Evolutionary conservation across 768 basidiomycete genomes (phyloP), one percentile per base, ranked within the genome.

Genomic region (Tephrocybe rancida): DNA sequence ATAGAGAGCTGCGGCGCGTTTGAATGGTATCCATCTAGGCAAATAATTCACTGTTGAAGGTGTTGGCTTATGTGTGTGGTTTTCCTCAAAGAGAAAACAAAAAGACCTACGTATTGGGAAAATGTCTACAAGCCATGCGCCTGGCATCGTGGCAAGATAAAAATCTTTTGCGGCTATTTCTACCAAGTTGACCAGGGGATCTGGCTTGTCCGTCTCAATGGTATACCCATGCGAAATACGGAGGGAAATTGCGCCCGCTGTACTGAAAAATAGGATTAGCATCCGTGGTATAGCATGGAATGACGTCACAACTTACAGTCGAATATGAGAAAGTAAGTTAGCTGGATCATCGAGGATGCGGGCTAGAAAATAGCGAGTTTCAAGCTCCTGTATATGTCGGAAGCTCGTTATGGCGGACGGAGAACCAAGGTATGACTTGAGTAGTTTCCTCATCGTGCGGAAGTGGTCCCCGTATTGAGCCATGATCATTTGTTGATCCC

Each of bases 11-110:
- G 74, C 78, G 42, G 62, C 63, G 48, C 57, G 54, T 61, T 77
- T 66, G 60, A 78, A 80, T 3, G 79, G 79, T 48, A 77, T 61
- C 78, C 78, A 80, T 13, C 65, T 62, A 6, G 78, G 78, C 39
- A 79, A 61, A 22, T 71, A 56, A 43, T 67, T 65, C 61, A 80
- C 78, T 80, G 6, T 29, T 5, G 42, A 2, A 21, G 47, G 27
- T 2, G 29, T 43, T 29, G 19, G 19, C 38, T 18, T 39, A 62
- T 14, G 19, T n/a, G n/a, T n/a, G n/a, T n/a, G n/a, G n/a, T 55
- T 44, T 1, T 13, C 18, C 3, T 5, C 24, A 9, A 19, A 14
- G 19, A 8, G 1, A 25, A 34, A 14, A 10, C 7, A 16, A 6
- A 37, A 16, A 16, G 7, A 47, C 64, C 24, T 42, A 70, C 67